Percentiles rank a stretch among this genome's conserved stretches.
phyloP scores from a whole-genome alignment of 371 early-diverging fungal genomes.

The Vairimorpha ceranae region DNA sequence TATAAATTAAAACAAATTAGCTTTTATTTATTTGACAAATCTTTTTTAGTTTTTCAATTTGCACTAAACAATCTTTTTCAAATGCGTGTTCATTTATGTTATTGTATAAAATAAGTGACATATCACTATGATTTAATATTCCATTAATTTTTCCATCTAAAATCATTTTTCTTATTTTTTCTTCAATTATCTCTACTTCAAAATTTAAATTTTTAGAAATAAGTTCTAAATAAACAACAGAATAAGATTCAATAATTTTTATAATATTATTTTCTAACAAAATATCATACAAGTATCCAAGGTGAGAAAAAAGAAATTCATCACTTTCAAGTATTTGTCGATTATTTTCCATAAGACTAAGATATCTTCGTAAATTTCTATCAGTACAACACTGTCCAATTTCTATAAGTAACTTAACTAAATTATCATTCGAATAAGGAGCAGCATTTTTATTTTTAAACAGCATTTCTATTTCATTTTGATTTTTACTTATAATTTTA shows the following conservation, averaged over 20 bases:
- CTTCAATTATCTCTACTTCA: slow-evolving; percentile 55
- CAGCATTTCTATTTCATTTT: slow-evolving; percentile 50
- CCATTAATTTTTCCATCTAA: slow-evolving; percentile 61
- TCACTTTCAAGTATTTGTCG: slow-evolving; percentile 38
- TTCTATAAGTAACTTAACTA: slow-evolving; percentile 47
- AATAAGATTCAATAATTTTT: slow-evolving; percentile 64
- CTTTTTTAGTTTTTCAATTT: slow-evolving; percentile 8
- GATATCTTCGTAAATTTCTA: slow-evolving; percentile 55
- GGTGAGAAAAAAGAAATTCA: slow-evolving; percentile 57
- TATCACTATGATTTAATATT: slow-evolving; percentile 59
- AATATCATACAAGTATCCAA: slow-evolving; percentile 54
- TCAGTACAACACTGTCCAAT: slow-evolving; percentile 44
- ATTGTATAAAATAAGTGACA: slow-evolving; percentile 45
- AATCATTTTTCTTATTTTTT: slow-evolving; percentile 63
- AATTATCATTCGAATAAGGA: slow-evolving; percentile 27
- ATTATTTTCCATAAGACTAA: slow-evolving; percentile 45
- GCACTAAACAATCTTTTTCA: slow-evolving; percentile 20
- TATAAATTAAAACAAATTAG: not conserved
- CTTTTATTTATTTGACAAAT: slow-evolving; percentile 5
- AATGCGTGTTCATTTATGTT: slow-evolving; percentile 11
- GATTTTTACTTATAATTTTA: slow-evolving; percentile 55
- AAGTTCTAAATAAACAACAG: slow-evolving; percentile 57
- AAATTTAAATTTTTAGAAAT: slow-evolving; percentile 54
- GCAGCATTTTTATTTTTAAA: slow-evolving; percentile 46
- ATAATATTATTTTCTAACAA: slow-evolving; percentile 63